Conservation (phyloP, 1,139 yeast species). For the Scheffersomyces quercinus region DNA sequence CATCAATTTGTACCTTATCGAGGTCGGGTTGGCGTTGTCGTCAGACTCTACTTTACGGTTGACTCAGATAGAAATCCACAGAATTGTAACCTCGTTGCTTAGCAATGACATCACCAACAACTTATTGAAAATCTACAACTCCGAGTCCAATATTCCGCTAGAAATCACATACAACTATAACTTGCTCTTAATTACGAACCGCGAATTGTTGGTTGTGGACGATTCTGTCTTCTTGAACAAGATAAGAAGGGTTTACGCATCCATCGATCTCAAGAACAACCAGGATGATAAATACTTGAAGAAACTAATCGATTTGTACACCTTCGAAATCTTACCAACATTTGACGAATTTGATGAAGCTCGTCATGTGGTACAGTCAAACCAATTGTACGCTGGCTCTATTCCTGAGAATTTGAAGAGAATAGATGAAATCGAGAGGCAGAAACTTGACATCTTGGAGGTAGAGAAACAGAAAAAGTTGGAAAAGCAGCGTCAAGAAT, state of each 20-base stretch:
- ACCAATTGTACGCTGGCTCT: conserved; percentile 15
- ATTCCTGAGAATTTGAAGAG: conserved; percentile 15
- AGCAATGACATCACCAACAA: conserved; percentile 25
- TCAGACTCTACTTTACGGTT: background rate
- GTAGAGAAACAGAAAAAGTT: conserved; percentile 15
- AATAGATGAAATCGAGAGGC: conserved; percentile 18
- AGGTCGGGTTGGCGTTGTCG: conserved; percentile 29
- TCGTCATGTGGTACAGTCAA: conserved; percentile 23
- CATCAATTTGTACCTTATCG: conserved; percentile 37
- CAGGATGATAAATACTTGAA: conserved; percentile 19
- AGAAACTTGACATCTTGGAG: conserved; percentile 16
- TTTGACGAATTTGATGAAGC: conserved; percentile 30
- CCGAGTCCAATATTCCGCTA: conserved; percentile 26
- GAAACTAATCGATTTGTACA: conserved; percentile 33
- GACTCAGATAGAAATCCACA: background rate
- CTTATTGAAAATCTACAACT: conserved; percentile 21
- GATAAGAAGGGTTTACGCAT: conserved; percentile 12
- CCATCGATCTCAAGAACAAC: conserved; percentile 3
- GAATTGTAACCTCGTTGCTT: conserved; percentile 12
- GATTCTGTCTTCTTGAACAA: conserved; percentile 6
- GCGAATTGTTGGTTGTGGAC: conserved; percentile 10
- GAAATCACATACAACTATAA: conserved; percentile 37
- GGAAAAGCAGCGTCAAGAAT: conserved; percentile 12
- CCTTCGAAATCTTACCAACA: conserved; percentile 39
- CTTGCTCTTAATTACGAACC: conserved; percentile 28